phyloP scores from a whole-genome alignment of 768 basidiomycete species.

The Pleurotus ostreatus region DNA sequence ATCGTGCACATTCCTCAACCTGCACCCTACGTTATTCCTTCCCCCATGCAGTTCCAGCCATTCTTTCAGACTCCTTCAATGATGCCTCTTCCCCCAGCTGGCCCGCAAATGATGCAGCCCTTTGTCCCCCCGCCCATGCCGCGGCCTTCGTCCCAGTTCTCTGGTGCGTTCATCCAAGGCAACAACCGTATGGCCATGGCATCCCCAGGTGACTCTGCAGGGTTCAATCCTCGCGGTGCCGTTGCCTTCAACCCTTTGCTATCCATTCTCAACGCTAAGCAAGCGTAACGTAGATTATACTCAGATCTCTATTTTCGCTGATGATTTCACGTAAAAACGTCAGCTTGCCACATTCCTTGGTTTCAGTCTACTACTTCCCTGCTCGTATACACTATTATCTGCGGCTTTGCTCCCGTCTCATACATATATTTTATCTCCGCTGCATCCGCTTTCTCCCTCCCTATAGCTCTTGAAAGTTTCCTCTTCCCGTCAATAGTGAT shows the following conservation, averaged over 20 bases:
- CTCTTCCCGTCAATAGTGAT: too few relatives aligned
- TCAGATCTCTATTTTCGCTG: not conserved
- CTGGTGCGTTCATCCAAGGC: not conserved
- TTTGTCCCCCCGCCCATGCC: not conserved
- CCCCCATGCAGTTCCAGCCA: not conserved
- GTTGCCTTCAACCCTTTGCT: conserved; percentile 8
- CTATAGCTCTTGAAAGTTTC: too few relatives aligned
- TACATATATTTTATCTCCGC: conserved; percentile 5
- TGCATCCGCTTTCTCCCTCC: not conserved
- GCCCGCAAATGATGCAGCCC: conserved; percentile 1
- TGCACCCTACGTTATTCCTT: not conserved
- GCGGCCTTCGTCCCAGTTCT: conserved; percentile 11
- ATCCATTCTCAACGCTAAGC: conserved; percentile 22
- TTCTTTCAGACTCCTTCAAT: conserved; percentile 13
- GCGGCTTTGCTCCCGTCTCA: not conserved
- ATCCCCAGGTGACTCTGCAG: not conserved
- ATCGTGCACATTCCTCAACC: not conserved
- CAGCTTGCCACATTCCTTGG: not conserved
- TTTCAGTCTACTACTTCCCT: not conserved
- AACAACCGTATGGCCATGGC: not conserved
- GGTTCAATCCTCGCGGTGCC: not conserved
- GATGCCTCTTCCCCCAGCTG: conserved; percentile 7
- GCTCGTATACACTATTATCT: not conserved
- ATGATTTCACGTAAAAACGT: not conserved
- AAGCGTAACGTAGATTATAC: conserved; percentile 1